Evolutionary conservation across 805 yeast genomes (phyloP).

Genomic region (Priceomyces fermenticarens): DNA sequence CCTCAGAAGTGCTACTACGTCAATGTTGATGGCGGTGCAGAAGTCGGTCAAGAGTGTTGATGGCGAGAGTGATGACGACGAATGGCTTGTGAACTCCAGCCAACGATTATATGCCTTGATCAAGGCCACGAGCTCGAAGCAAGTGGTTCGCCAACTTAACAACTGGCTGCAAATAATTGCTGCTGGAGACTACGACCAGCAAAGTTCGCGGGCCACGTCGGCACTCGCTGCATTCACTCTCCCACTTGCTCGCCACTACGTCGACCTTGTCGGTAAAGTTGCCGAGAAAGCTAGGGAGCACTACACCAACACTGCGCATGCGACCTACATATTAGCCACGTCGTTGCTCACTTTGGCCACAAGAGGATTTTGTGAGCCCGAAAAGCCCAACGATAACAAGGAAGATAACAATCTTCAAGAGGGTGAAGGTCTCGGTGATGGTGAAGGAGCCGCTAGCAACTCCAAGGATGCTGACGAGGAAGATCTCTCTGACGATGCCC

Average conservation of each 20-base stretch:
- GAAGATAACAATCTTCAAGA: slow-evolving; percentile 64
- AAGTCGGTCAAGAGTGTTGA: slow-evolving; percentile 41
- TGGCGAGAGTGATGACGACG: slow-evolving; percentile 45
- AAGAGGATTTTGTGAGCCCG: slow-evolving; percentile 92
- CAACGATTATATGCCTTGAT: slow-evolving; percentile 39
- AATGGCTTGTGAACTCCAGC: slow-evolving; percentile 62
- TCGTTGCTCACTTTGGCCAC: slow-evolving; percentile 61
- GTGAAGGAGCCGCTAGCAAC: slow-evolving; percentile 78
- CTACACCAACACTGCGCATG: slow-evolving; percentile 56
- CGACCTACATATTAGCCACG: slow-evolving; percentile 56
- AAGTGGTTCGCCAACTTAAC: slow-evolving; percentile 33
- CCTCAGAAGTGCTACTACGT: slow-evolving; percentile 51
- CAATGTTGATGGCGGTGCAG: slow-evolving; percentile 69
- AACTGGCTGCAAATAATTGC: slow-evolving; percentile 33
- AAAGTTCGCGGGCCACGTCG: slow-evolving; percentile 36
- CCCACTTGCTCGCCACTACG: slow-evolving; percentile 65
- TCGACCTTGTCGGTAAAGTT: slow-evolving; percentile 43
- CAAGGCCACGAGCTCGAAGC: slow-evolving; percentile 39
- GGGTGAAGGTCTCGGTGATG: slow-evolving; percentile 93
- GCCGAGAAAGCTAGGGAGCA: slow-evolving; percentile 43
- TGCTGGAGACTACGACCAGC: slow-evolving; percentile 32
- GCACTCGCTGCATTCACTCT: slow-evolving; percentile 54
- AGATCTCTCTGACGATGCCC: slow-evolving; percentile 76
- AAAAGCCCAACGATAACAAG: slow-evolving; percentile 64
- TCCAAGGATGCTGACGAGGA: slow-evolving; percentile 88